Evolutionary conservation across 495 filamentous ascomycete genomes (phyloP).

Genomic region (Podospora didyma): DNA sequence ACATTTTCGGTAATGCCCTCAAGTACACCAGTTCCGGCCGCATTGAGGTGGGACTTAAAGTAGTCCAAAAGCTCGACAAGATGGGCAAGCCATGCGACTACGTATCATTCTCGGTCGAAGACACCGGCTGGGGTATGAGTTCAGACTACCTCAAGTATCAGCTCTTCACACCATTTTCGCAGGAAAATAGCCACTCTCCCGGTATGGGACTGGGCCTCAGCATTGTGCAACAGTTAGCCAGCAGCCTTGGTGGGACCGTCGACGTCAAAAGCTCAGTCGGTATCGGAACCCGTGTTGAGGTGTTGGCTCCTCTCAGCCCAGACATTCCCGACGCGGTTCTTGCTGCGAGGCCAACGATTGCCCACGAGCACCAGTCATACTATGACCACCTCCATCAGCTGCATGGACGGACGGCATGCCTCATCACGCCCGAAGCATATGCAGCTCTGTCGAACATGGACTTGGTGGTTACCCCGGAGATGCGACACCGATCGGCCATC

Average conservation of each 20-base stretch:
- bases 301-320: constrained; percentile 44
- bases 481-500: constrained; percentile 2
- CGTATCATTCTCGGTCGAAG: constrained; percentile 43
- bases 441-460: not conserved
- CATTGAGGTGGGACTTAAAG: constrained; percentile 57
- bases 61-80: constrained; percentile 14
- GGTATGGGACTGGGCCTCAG: constrained; percentile 69
- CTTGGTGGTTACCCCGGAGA: not conserved
- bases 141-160: constrained; percentile 63
- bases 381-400: not conserved
- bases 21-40: constrained; percentile 70
- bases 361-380: constrained; percentile 11
- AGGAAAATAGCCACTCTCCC: constrained; percentile 61
- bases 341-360: constrained; percentile 2
- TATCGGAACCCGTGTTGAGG: constrained; percentile 27
- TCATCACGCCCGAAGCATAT: constrained; percentile 26
- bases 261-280: constrained; percentile 38
- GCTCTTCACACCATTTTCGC: constrained; percentile 66
- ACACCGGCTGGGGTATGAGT: constrained; percentile 67
- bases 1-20: constrained; percentile 76
- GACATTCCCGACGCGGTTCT: constrained; percentile 11
- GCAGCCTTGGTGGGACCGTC: constrained; percentile 55
- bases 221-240: constrained; percentile 63
- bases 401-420: constrained; percentile 19
- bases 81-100: not conserved